Evolutionary conservation across 345 rosid species (phyloP).

Genomic region (Trapa incisa): DNA sequence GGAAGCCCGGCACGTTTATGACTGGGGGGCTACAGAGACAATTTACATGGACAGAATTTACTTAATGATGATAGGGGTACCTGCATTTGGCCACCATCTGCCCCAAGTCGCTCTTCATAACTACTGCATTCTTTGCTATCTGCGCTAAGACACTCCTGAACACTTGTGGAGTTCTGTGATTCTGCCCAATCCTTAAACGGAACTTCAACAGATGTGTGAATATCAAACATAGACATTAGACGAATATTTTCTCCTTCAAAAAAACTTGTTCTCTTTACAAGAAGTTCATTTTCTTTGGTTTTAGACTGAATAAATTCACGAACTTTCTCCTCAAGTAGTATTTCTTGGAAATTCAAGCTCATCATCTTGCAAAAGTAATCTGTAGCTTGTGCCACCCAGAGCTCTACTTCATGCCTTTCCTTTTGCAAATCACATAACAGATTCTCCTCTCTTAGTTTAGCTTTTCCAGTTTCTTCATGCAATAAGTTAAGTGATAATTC

Average conservation of each 20-base stretch:
- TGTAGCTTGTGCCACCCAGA: constrained; percentile 50
- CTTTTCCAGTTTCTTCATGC: constrained; percentile 27
- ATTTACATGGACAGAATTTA: no score
- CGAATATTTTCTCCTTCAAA: constrained; percentile 45
- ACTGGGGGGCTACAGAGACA: no score
- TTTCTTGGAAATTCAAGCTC: constrained; percentile 38
- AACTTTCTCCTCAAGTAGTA: constrained; percentile 43
- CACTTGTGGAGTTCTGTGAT: no score
- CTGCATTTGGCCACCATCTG: constrained; percentile 29
- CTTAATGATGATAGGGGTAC: constrained; percentile 8
- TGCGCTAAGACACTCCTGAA: no score
- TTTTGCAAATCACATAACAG: constrained; percentile 14
- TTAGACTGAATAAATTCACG: constrained; percentile 38
- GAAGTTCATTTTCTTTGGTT: constrained; percentile 37
- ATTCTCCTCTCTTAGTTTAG: constrained; percentile 35
- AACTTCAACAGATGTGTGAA: constrained; percentile 25
- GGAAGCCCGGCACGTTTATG: no score
- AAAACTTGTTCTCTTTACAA: constrained; percentile 37
- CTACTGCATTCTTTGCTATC: constrained; percentile 16
- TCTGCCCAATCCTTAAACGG: constrained; percentile 36
- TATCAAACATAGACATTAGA: constrained; percentile 31
- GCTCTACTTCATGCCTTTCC: constrained; percentile 19
- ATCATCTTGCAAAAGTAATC: constrained; percentile 43
- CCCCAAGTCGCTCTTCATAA: constrained; percentile 16
- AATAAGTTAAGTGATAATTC: neutral